Base-by-base conservation (phyloP, 2,329 filamentous ascomycete species). In the Paracamarosporium sp. region DNA sequence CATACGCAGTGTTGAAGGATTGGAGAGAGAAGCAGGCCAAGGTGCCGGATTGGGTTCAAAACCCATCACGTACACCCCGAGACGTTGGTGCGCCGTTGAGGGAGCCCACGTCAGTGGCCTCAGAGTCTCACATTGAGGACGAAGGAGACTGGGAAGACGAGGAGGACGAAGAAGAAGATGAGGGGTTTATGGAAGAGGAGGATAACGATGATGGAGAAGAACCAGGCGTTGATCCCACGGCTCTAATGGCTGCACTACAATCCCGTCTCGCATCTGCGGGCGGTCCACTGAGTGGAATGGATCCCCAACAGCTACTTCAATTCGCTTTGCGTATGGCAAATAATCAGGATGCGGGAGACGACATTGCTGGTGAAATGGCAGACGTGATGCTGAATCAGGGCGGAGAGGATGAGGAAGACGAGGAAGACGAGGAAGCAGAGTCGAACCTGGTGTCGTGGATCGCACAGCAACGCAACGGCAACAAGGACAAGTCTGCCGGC, bases 321-420 rank as follows among this genome's bases (percentile, higher is more conserved):
- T 79, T 76, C 15, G 76, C 80, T 4, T 70, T 76, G 62, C 76
- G 80, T 50, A 81, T 83, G 79, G 69, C 81, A 11, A 74, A 72
- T 4, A 75, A 77, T 28, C 69, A 78, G n/a, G 72, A 68, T 24
- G 74, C 69, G 7, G 73, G 74, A 25, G 79, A 80, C 47, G 79
- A 80, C 15, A 76, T 80, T 54, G 70, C 76, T 17, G 76, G 76
- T 25, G 71, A 79, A 43, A 69, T 82, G 59, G 77, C 80, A 27
- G 76, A 77, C 33, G 74, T 73, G 11, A 69, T 82, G 57, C 72
- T 82, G 17, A 72, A 75, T 20, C 71, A 72, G 30, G 68, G 62
- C 9, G 66, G 69, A 4, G 70, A 63, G 36, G 68, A 67, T 9
- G 71, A 73, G 0, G 74, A 73, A 9, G 75, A 74, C 0, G 69